Conservation (phyloP, 768 basidiomycete species). For the Obba rivulosa region DNA sequence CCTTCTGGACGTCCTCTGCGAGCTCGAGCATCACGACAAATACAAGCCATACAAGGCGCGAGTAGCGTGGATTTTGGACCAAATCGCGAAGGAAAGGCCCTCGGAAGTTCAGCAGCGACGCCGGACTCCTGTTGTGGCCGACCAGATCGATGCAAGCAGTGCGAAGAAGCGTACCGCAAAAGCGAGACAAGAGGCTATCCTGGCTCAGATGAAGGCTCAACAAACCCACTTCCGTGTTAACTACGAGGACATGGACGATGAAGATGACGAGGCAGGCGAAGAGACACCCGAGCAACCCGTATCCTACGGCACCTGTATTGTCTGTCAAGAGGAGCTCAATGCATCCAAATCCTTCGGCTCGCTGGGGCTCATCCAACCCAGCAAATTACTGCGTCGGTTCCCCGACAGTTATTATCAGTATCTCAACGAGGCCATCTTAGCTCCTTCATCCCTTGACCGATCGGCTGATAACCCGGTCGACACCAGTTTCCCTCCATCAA, state of each 20-base stretch:
- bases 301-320: constrained; percentile 91
- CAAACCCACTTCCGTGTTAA: constrained; percentile 83
- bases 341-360: constrained; percentile 71
- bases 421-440: constrained; percentile 68
- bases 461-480: constrained; percentile 21
- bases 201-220: constrained; percentile 93
- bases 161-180: constrained; percentile 83
- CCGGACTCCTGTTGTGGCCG: constrained; percentile 32
- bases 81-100: constrained; percentile 51
- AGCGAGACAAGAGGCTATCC: constrained; percentile 86
- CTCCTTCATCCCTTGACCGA: constrained; percentile 65
- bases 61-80: constrained; percentile 68
- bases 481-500: constrained; percentile 43
- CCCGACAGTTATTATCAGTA: constrained; percentile 57
- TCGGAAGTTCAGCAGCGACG: constrained; percentile 51
- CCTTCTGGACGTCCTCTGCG: constrained; percentile 67
- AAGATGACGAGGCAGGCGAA: constrained; percentile 60
- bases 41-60: constrained; percentile 70
- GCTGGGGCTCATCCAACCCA: constrained; percentile 84
- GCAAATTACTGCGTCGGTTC: constrained; percentile 73
- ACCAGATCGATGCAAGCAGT: constrained; percentile 50
- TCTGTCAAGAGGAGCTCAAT: constrained; percentile 93
- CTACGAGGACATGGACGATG: constrained; percentile 68
- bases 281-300: constrained; percentile 40
- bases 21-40: constrained; percentile 71